Percentiles rank a stretch among this genome's conserved stretches.
phyloP scores from a whole-genome alignment of 441 rosid genomes.

The Bocquillonia castaneifolia region DNA sequence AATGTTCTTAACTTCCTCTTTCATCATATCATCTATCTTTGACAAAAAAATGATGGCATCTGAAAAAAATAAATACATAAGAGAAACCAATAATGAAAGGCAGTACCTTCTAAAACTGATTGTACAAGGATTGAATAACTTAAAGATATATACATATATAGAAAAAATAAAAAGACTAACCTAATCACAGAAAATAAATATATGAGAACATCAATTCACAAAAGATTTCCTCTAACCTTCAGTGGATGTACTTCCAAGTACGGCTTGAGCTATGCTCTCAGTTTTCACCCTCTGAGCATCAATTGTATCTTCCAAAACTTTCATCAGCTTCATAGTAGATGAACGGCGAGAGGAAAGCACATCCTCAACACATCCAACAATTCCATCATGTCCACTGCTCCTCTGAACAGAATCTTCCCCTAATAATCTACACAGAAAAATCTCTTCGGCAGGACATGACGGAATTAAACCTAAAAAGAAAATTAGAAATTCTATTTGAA shows the following conservation, averaged over 20 bases:
- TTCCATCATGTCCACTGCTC: conserved; percentile 35
- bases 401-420: conserved; percentile 48
- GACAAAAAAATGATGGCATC: conserved; percentile 58
- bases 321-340: conserved; percentile 62
- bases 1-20: conserved; percentile 64
- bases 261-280: conserved; percentile 45
- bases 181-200: conserved; percentile 22
- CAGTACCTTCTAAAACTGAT: no score
- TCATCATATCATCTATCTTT: conserved; percentile 75
- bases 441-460: conserved; percentile 69
- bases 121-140: background rate
- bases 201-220: conserved; percentile 26
- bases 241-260: conserved; percentile 39
- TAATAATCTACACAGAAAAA: conserved; percentile 80
- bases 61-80: conserved; percentile 28
- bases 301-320: conserved; percentile 59
- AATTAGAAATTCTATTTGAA: conserved; percentile 9
- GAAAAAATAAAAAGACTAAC: conserved; percentile 16
- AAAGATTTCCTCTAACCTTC: conserved; percentile 67
- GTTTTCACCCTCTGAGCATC: conserved; percentile 57
- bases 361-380: conserved; percentile 50
- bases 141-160: conserved; percentile 1
- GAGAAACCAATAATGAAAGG: conserved; percentile 19
- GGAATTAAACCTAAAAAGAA: conserved; percentile 60
- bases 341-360: conserved; percentile 61